Percentiles rank a stretch among this genome's conserved stretches.
Conservation (phyloP, 345 rosid genomes). For the Salix dunnii region DNA sequence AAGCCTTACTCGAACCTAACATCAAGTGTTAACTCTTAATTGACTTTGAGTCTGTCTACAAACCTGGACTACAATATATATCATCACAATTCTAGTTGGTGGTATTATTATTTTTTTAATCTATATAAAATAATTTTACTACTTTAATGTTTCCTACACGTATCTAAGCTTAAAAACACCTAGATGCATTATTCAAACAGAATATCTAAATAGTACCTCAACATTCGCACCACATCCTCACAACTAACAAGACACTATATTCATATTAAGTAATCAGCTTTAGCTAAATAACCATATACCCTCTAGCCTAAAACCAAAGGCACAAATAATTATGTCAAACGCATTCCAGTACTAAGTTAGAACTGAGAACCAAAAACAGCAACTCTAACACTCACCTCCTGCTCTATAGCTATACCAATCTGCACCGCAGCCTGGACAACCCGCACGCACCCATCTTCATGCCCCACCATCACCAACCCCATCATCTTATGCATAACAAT, state of each 20-base stretch:
- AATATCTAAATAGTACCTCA: background rate
- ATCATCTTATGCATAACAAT: conserved; percentile 96
- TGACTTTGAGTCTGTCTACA: background rate
- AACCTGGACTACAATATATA: background rate
- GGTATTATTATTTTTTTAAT: background rate
- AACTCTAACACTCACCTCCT: conserved; percentile 54
- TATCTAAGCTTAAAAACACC: background rate
- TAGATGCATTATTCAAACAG: background rate
- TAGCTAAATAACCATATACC: background rate
- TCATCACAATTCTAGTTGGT: background rate
- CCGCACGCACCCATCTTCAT: conserved; percentile 62
- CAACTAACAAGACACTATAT: background rate
- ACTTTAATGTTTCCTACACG: background rate
- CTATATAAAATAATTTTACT: background rate
- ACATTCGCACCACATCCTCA: background rate
- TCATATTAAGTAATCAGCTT: background rate
- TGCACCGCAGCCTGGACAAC: conserved; percentile 86
- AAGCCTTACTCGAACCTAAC: background rate
- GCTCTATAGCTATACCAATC: conserved; percentile 82
- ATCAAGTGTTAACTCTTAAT: background rate
- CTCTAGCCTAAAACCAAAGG: background rate
- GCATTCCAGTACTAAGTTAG: background rate
- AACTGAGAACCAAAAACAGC: background rate
- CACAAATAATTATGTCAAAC: background rate
- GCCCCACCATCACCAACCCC: conserved; percentile 66